Conservation (phyloP, 2,329 filamentous ascomycete genomes). For the Pseudogymnoascus sp. region DNA sequence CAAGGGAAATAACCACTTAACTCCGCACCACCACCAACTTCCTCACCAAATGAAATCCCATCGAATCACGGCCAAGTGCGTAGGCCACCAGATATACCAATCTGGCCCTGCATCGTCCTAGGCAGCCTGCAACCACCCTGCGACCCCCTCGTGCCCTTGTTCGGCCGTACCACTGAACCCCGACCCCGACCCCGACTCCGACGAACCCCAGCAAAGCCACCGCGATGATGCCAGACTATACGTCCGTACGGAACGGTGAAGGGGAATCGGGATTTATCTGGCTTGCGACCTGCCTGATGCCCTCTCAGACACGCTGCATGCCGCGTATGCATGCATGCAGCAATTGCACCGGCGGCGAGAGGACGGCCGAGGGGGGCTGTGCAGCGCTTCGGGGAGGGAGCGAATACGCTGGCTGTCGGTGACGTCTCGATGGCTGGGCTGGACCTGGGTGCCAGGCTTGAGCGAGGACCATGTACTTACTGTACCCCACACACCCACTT, state of each 20-base stretch:
- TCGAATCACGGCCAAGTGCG: neutral
- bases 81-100: neutral
- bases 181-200: neutral
- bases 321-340: neutral
- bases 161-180: neutral
- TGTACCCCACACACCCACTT: neutral
- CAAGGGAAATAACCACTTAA: constrained; percentile 1
- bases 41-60: neutral
- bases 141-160: neutral
- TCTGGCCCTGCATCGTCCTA: neutral
- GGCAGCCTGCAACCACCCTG: neutral
- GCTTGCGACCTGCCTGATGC: neutral
- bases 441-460: neutral
- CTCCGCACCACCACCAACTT: neutral
- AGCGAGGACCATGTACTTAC: neutral
- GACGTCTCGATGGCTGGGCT: neutral
- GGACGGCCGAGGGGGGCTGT: neutral
- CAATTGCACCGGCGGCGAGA: neutral
- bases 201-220: neutral
- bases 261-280: neutral
- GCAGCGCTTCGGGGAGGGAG: neutral
- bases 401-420: neutral
- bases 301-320: neutral
- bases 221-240: neutral
- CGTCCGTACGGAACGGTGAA: neutral